Evolutionary conservation across 202 grass and related monocot genomes (phyloP), one percentile per base, ranked within the genome.

Genomic region (Dendrocalamus latiflorus): DNA sequence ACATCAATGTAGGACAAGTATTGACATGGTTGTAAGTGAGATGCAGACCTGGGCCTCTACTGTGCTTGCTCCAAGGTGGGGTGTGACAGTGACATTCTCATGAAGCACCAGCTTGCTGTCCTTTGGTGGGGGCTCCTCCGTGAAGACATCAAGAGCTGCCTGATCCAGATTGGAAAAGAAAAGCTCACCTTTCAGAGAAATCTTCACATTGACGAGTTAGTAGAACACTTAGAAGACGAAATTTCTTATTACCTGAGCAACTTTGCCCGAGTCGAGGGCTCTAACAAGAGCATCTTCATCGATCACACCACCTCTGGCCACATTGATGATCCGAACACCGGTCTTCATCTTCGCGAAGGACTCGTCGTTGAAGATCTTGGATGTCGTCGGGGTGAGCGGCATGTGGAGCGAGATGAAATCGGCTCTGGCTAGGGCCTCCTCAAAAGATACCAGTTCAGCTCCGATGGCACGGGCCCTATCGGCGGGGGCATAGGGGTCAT

Each of bases 51-150:
- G 94, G 70, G 94, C 94, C 84, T 97, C 94, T 36, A 90, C 74
- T n/a, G 94, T 97, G 48, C 94, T 97, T 82, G 94, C 94, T 83
- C 94, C 94, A 34, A 97, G 94, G 67, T 97, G 94, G 56, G 94
- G 94, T 57, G 94, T 97, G 6, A 94, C 91, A 17, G 86, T 97
- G 21, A 92, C 91, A 68, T 91, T 94, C 68, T 97, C 94, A 78
- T 97, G 94, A 37, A 83, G 86, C 48, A 97, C 91, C 49, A 97
- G 80, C 57, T 92, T 94, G 89, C 87, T 97, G 68, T 97, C 91
- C 65, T 92, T 97, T 13, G 90, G 13, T n/a, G n/a, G n/a, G n/a
- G n/a, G n/a, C n/a, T n/a, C n/a, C n/a, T n/a, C n/a, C n/a, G n/a
- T n/a, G n/a, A n/a, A n/a, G n/a, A n/a, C n/a, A n/a, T n/a, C n/a